Evolutionary conservation across 1,139 yeast species (phyloP).

Genomic region (Zhuliangozyma parablackwelliae): DNA sequence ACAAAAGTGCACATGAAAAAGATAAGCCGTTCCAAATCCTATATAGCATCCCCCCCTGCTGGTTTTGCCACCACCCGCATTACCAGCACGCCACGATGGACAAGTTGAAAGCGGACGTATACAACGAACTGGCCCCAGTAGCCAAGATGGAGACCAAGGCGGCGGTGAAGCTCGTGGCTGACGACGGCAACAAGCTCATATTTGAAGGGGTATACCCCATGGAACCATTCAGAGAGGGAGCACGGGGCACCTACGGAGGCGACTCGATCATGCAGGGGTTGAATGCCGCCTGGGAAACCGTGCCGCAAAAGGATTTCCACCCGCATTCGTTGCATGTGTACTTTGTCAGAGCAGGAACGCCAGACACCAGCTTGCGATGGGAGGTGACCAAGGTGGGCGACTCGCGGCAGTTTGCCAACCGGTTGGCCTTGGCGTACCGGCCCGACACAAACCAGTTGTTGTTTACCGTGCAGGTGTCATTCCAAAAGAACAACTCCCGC

Average conservation of each 20-base stretch:
- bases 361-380: slow-evolving; percentile 29
- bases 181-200: slow-evolving; percentile 7
- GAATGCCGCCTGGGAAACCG: slow-evolving; percentile 36
- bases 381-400: slow-evolving; percentile 29
- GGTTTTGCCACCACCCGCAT: too few relatives aligned
- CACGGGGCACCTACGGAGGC: slow-evolving; percentile 41
- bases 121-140: slow-evolving; percentile 8
- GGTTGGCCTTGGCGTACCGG: slow-evolving; percentile 34
- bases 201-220: slow-evolving; percentile 34
- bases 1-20: too few relatives aligned
- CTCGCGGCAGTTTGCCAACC: slow-evolving; percentile 33
- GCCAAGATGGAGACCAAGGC: slow-evolving; percentile 10
- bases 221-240: slow-evolving; percentile 26
- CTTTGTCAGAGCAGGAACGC: slow-evolving; percentile 36
- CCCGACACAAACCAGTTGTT: slow-evolving; percentile 26
- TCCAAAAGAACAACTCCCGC: slow-evolving; percentile 26
- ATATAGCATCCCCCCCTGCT: too few relatives aligned
- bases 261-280: slow-evolving; percentile 33
- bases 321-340: slow-evolving; percentile 41
- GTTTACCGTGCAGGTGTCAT: slow-evolving; percentile 31
- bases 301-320: slow-evolving; percentile 22
- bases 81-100: slow-evolving; percentile 9
- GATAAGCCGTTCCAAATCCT: too few relatives aligned
- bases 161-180: slow-evolving; percentile 3
- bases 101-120: slow-evolving; percentile 8